These are phyloP conservation scores for Tetrapisispora nanseiensis DNA, from an alignment of 805 yeast genomes.

Conservation along the genomic window DNA sequence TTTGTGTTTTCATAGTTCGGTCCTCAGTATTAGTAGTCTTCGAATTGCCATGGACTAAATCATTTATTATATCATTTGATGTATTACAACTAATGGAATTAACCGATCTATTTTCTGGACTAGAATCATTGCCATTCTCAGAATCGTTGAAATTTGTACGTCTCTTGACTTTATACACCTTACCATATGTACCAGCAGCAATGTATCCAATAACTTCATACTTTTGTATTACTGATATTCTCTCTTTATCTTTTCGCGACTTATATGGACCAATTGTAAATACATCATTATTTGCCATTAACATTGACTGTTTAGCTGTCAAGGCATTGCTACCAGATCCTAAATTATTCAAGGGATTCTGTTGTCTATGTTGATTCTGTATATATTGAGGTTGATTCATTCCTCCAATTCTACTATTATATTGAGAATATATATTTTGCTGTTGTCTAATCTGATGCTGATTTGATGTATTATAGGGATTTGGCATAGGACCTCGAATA, in stretches of 20 bases:
- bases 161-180: constrained; percentile 78
- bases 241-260: constrained; percentile 49
- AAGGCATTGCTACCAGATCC: constrained; percentile 7
- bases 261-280: constrained; percentile 52
- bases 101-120: background rate
- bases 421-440: background rate
- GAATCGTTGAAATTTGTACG: constrained; percentile 18
- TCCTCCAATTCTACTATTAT: background rate
- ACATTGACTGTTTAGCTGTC: constrained; percentile 33
- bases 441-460: background rate
- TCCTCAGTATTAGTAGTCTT: background rate
- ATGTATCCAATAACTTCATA: constrained; percentile 89
- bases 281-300: constrained; percentile 46
- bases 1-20: background rate
- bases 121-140: background rate
- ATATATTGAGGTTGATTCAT: background rate
- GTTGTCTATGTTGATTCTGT: constrained; percentile 7
- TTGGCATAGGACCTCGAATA: background rate
- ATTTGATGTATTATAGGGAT: background rate
- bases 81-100: background rate
- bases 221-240: constrained; percentile 70
- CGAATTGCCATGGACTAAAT: background rate
- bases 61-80: background rate
- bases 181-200: constrained; percentile 98
- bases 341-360: constrained; percentile 3